These are phyloP conservation scores for Paecilomyces sp. DNA, from an alignment of 2,329 filamentous ascomycete genomes.

Conservation along the genomic window DNA sequence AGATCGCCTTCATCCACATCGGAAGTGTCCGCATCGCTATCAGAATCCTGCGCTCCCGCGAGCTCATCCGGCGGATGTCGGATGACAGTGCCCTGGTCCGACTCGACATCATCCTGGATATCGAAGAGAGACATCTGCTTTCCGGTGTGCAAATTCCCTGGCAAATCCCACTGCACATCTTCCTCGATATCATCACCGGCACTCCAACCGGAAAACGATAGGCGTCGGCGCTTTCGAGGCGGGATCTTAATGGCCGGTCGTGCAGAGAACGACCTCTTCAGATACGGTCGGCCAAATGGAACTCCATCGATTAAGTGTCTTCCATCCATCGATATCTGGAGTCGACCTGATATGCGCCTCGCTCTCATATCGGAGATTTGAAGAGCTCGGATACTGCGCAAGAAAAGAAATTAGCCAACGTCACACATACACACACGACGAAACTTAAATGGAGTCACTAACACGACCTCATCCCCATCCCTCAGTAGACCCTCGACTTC, in stretches of 20 bases:
- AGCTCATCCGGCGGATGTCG: conserved; percentile 22
- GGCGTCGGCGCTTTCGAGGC: conserved; percentile 61
- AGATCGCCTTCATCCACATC: conserved; percentile 32
- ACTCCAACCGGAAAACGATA: conserved; percentile 19
- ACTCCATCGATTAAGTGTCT: conserved; percentile 79
- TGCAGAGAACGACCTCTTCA: conserved; percentile 49
- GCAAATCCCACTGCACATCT: conserved; percentile 23
- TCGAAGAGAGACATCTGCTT: conserved; percentile 6
- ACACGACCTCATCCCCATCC: conserved; percentile 79
- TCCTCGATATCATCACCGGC: conserved; percentile 18
- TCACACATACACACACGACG: background rate
- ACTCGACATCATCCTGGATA: conserved; percentile 18
- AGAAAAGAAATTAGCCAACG: conserved; percentile 1
- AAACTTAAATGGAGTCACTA: conserved; percentile 27
- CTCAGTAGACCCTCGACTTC: conserved; percentile 62
- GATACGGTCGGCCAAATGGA: conserved; percentile 68
- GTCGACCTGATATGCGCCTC: conserved; percentile 65
- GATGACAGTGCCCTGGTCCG: conserved; percentile 30
- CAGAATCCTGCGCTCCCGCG: conserved; percentile 17
- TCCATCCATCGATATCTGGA: conserved; percentile 73
- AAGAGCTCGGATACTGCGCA: conserved; percentile 66
- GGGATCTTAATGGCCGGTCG: conserved; percentile 66
- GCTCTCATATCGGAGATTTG: conserved; percentile 66
- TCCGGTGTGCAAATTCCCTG: conserved; percentile 13
- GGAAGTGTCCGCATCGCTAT: conserved; percentile 22